A percentile compares a stretch with the other conserved stretches of the same genome.
phyloP scores from a whole-genome alignment of 1,284 basidiomycete genomes.

The Entoloma clypeatum region DNA sequence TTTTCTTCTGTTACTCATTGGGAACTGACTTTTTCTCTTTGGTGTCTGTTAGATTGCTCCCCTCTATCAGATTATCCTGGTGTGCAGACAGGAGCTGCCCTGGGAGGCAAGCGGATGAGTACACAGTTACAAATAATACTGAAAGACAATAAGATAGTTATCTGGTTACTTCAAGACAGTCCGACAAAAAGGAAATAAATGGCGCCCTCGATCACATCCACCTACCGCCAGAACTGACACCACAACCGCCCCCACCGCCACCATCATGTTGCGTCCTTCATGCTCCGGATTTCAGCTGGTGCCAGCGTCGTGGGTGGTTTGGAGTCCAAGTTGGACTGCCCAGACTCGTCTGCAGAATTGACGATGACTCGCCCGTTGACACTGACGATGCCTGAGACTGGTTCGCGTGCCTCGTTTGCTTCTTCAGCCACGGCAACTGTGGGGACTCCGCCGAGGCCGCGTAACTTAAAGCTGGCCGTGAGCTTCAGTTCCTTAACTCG shows the following conservation, averaged over 20 bases:
- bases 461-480: no score
- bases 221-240: conserved; percentile 1
- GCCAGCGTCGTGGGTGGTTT: no score
- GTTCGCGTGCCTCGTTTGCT: neutral
- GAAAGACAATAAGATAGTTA: no score
- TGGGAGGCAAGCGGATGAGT: no score
- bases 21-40: no score
- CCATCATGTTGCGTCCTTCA: neutral
- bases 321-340: no score
- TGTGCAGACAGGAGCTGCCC: conserved; percentile 47
- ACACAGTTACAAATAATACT: no score
- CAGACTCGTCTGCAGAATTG: no score
- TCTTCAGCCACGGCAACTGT: conserved; percentile 8
- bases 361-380: conserved; percentile 9
- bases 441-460: conserved; percentile 31
- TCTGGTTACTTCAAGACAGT: no score
- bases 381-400: conserved; percentile 4
- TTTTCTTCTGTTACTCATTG: neutral
- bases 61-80: conserved; percentile 43
- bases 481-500: conserved; percentile 12
- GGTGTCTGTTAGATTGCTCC: conserved; percentile 11
- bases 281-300: neutral
- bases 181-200: no score
- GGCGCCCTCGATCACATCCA: no score
- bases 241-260: conserved; percentile 3